Conservation (phyloP, 768 basidiomycete species). For the Dictyophora rubrovolvata region DNA sequence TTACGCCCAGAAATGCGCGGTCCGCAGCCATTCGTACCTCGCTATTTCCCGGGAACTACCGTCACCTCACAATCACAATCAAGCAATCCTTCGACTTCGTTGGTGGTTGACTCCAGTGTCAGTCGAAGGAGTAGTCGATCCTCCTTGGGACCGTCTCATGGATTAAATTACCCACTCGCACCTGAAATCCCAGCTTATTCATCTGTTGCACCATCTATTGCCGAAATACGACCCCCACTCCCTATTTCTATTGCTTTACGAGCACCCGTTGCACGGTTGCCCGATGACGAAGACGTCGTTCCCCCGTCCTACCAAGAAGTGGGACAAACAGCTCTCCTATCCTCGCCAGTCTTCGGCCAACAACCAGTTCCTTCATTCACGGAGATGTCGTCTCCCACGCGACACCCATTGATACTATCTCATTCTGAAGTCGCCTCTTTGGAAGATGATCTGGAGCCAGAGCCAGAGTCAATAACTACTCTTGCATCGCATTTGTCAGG, state of each 20-base stretch:
- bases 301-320: conserved; percentile 6
- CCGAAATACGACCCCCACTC: not conserved
- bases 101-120: not conserved
- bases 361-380: not conserved
- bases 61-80: not conserved
- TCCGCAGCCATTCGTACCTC: conserved; percentile 41
- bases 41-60: conserved; percentile 45
- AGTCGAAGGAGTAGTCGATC: not conserved
- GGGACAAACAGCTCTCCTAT: not conserved
- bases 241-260: not conserved
- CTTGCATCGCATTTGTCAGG: not conserved
- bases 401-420: not conserved
- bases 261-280: not conserved
- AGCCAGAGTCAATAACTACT: not conserved
- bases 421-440: not conserved
- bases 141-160: conserved; percentile 3
- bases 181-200: conserved; percentile 6
- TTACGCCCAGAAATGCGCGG: conserved; percentile 26
- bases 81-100: not conserved
- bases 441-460: not conserved
- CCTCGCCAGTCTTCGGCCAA: not conserved
- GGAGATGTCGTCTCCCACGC: not conserved
- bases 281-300: not conserved
- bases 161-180: conserved; percentile 1
- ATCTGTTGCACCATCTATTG: not conserved